phyloP scores from a whole-genome alignment of 129 eudicot species.

The Pulicaria dysenterica region DNA sequence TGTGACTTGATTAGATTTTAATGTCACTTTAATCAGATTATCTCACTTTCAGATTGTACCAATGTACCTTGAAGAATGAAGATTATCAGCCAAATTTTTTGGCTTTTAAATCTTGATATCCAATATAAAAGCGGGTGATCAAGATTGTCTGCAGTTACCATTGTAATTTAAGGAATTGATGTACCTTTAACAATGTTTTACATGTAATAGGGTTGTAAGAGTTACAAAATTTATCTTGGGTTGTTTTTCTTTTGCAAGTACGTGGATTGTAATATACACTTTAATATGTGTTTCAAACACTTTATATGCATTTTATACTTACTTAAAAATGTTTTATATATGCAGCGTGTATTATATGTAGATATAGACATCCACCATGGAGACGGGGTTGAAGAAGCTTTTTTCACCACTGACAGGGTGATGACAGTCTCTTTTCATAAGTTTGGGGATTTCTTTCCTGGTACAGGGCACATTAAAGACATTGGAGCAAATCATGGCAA shows the following conservation, averaged over 20 bases:
- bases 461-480: conserved; percentile 90
- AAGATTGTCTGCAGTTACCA: not conserved
- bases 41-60: not conserved
- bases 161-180: not conserved
- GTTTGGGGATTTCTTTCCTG: conserved; percentile 91
- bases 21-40: not conserved
- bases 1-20: not conserved
- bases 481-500: conserved; percentile 69
- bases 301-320: not conserved
- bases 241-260: no score
- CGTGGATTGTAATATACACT: no score
- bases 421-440: conserved; percentile 96
- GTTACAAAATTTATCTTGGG: not conserved
- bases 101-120: conserved; percentile 15
- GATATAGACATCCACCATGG: conserved; percentile 95
- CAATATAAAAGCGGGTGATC: conserved; percentile 1
- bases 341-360: conserved; percentile 83
- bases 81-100: not conserved
- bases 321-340: conserved; percentile 9
- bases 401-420: conserved; percentile 83
- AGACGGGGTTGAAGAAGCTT: conserved; percentile 97
- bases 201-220: not conserved
- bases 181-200: not conserved
- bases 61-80: not conserved
- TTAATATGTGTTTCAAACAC: not conserved